Conservation (phyloP, 306 rosid species). For the Hylodesmum podocarpum region DNA sequence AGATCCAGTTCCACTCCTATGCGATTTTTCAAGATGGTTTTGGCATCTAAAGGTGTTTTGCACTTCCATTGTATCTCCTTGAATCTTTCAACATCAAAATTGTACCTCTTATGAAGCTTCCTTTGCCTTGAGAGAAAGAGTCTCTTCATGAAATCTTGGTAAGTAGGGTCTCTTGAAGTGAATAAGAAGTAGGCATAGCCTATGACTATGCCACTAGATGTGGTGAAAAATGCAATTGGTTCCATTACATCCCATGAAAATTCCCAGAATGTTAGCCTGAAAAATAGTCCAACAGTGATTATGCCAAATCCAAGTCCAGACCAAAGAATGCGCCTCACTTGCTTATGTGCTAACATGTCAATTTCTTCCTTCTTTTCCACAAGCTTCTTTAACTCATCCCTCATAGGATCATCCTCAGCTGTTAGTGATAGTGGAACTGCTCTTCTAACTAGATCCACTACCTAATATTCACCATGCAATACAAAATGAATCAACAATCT, state of each 20-base stretch:
- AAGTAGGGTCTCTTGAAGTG: conserved; percentile 94
- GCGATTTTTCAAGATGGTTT: conserved; percentile 55
- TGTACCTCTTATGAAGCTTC: conserved; percentile 62
- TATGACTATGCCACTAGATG: conserved; percentile 66
- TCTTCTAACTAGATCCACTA: conserved; percentile 73
- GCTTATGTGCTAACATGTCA: conserved; percentile 68
- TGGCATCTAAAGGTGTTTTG: conserved; percentile 49
- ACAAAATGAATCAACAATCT: neutral
- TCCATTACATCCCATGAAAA: conserved; percentile 99
- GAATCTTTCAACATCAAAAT: conserved; percentile 64
- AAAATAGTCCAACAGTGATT: conserved; percentile 64
- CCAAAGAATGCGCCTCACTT: conserved; percentile 80
- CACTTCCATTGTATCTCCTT: conserved; percentile 61
- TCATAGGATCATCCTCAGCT: conserved; percentile 54
- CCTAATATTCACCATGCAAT: conserved; percentile 43
- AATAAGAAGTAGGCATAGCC: conserved; percentile 89
- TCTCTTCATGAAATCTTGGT: conserved; percentile 86
- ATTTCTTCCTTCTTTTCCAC: conserved; percentile 67
- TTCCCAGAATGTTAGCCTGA: conserved; percentile 98
- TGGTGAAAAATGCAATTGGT: conserved; percentile 81
- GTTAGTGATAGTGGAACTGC: conserved; percentile 77
- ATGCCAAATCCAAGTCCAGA: conserved; percentile 54
- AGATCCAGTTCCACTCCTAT: conserved; percentile 61
- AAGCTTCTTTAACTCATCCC: conserved; percentile 63
- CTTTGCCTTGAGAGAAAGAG: conserved; percentile 80